Percentiles rank a stretch among this genome's conserved stretches.
phyloP scores from a whole-genome alignment of 495 filamentous ascomycete genomes.

The Trichoderma virens region DNA sequence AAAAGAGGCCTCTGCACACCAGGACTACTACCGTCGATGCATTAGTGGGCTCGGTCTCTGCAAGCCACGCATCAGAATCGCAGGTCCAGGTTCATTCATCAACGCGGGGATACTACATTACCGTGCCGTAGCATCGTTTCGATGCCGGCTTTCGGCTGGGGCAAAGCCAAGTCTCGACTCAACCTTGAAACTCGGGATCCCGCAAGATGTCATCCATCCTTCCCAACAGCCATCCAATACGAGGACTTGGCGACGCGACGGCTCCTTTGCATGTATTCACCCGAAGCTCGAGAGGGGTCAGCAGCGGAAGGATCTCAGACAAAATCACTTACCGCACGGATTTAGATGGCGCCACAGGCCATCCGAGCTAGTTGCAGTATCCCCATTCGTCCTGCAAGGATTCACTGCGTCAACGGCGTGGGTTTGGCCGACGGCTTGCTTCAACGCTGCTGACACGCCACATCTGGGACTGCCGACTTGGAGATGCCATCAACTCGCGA shows the following conservation, averaged over 20 bases:
- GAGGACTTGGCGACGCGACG: too few species aligned
- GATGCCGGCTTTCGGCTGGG: too few species aligned
- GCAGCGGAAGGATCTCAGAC: background rate
- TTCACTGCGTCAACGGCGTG: background rate
- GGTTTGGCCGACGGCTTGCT: background rate
- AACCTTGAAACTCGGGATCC: too few species aligned
- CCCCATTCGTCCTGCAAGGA: background rate
- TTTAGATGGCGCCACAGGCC: background rate
- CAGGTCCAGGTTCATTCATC: too few species aligned
- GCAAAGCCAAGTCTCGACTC: too few species aligned
- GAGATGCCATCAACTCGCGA: background rate
- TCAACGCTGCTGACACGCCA: too few species aligned
- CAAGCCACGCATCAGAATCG: background rate
- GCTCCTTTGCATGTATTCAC: too few species aligned
- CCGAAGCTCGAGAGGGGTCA: conserved; percentile 2
- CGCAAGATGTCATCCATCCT: too few species aligned
- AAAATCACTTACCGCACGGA: background rate
- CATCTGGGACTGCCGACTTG: background rate
- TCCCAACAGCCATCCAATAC: too few species aligned
- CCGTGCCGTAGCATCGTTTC: too few species aligned
- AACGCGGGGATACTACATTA: background rate
- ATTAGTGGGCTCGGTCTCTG: conserved; percentile 2
- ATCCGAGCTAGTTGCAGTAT: background rate
- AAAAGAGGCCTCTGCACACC: too few species aligned
- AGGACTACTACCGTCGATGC: background rate